Percentiles rank a stretch among this genome's conserved stretches.
These are phyloP conservation scores for Fusarium goolgardi DNA, from an alignment of 2,329 filamentous ascomycete genomes.

Conservation along the genomic window DNA sequence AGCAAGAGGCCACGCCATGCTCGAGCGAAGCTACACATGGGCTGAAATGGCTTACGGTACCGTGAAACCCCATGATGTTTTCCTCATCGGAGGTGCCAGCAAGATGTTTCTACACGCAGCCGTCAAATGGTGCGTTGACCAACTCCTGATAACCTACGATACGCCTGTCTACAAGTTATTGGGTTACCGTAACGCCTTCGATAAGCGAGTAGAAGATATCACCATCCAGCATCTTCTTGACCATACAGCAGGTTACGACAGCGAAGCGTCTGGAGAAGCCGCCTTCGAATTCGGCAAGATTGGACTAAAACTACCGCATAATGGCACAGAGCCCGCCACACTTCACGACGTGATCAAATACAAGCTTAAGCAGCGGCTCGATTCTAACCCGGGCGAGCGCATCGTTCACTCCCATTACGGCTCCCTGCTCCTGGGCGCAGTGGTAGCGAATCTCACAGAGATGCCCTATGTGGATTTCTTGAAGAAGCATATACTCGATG, in stretches of 20 bases:
- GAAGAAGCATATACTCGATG: conserved; percentile 22
- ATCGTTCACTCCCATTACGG: conserved; percentile 36
- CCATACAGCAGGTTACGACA: conserved; percentile 24
- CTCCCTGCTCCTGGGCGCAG: conserved; percentile 25
- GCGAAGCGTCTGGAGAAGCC: conserved; percentile 11
- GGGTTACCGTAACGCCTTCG: conserved; percentile 15
- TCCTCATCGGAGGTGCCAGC: conserved; percentile 33
- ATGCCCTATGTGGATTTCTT: conserved; percentile 33
- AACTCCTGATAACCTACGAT: not conserved
- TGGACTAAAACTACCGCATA: conserved; percentile 9
- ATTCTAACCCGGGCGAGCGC: conserved; percentile 21
- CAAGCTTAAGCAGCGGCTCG: conserved; percentile 20
- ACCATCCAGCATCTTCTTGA: conserved; percentile 36
- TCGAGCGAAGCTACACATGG: conserved; percentile 36
- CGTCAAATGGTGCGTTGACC: conserved; percentile 6
- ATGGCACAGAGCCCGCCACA: conserved; percentile 25
- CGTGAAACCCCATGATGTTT: conserved; percentile 25
- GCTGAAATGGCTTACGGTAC: conserved; percentile 28
- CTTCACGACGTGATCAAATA: conserved; percentile 35
- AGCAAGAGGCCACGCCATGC: conserved; percentile 16
- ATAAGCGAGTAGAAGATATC: conserved; percentile 21
- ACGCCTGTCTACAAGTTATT: conserved; percentile 29
- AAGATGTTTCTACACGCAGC: conserved; percentile 36
- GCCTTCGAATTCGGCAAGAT: conserved; percentile 24
- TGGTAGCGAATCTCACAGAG: conserved; percentile 27